Evolutionary conservation across 225 moss, liverwort and hornwort species (phyloP).

Genomic region (Thuidium tamariscinum): DNA sequence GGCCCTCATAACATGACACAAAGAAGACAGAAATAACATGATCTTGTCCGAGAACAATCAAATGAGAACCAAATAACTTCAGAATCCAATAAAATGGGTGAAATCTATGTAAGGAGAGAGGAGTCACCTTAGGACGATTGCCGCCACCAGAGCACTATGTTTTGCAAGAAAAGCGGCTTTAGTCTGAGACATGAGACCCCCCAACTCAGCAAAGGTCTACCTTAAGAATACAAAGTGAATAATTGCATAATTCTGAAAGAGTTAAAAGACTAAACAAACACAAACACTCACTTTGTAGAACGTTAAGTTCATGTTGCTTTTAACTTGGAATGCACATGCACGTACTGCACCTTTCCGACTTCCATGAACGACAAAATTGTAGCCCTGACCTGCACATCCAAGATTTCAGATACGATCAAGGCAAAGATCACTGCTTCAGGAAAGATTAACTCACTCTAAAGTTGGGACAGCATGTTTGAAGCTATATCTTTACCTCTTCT

Average conservation of each 20-base stretch:
- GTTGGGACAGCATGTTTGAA: neutral
- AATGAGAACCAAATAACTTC: neutral
- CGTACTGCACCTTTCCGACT: constrained; percentile 53
- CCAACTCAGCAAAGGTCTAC: neutral
- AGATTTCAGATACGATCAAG: neutral
- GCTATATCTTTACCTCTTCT: constrained; percentile 57
- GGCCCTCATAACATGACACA: neutral
- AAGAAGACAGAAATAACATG: neutral
- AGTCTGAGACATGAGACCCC: constrained; percentile 25
- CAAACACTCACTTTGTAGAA: constrained; percentile 51
- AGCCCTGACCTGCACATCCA: constrained; percentile 68
- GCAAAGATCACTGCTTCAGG: neutral
- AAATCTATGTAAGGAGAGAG: neutral
- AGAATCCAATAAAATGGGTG: neutral
- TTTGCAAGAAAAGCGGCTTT: constrained; percentile 57
- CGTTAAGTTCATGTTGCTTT: constrained; percentile 68
- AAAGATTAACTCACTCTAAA: neutral
- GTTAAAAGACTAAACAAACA: neutral
- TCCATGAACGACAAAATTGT: constrained; percentile 84
- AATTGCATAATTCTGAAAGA: neutral
- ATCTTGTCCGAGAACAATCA: neutral
- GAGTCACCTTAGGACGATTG: constrained; percentile 48
- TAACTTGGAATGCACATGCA: constrained; percentile 69
- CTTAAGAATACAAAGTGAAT: neutral
- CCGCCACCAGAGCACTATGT: constrained; percentile 49